These are phyloP conservation scores for Pseudogymnoascus sp. DNA, from an alignment of 2,329 filamentous ascomycete species.

Conservation along the genomic window DNA sequence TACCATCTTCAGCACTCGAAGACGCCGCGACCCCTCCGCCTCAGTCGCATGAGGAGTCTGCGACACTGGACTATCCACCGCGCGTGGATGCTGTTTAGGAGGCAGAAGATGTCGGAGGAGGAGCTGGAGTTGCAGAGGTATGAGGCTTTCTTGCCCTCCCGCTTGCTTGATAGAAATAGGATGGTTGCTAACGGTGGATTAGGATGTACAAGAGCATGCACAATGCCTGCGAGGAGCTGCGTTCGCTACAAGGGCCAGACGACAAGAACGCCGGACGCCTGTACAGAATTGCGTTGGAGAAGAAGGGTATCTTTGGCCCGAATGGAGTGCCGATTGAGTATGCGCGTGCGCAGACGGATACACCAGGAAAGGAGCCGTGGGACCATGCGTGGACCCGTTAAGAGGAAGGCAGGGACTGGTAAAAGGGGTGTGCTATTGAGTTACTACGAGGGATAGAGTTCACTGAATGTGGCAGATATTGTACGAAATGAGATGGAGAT, in stretches of 20 bases:
- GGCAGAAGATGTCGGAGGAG: slow-evolving; percentile 56
- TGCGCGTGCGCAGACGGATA: slow-evolving; percentile 76
- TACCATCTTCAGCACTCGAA: slow-evolving; percentile 64
- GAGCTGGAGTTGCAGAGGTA: slow-evolving; percentile 68
- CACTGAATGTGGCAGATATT: not conserved
- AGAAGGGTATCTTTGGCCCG: slow-evolving; percentile 71
- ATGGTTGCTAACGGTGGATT: not conserved
- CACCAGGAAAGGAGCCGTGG: slow-evolving; percentile 72
- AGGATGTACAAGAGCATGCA: slow-evolving; percentile 72
- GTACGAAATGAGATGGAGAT: slow-evolving; percentile 3
- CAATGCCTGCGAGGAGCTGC: slow-evolving; percentile 77
- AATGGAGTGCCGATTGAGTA: slow-evolving; percentile 86
- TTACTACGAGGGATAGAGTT: not conserved
- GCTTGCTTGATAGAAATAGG: not conserved
- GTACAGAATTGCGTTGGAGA: slow-evolving; percentile 84
- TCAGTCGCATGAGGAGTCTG: slow-evolving; percentile 78
- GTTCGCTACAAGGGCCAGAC: slow-evolving; percentile 50
- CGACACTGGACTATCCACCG: slow-evolving; percentile 99
- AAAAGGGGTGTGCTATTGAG: not conserved
- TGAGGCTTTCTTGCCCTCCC: not conserved
- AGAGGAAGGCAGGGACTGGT: not conserved
- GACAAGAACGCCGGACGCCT: slow-evolving; percentile 60
- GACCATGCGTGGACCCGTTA: slow-evolving; percentile 81
- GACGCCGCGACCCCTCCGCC: slow-evolving; percentile 71
- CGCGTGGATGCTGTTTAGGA: slow-evolving; percentile 77